Evolutionary conservation across 495 filamentous ascomycete genomes (phyloP).

Genomic region (Darksidea phi): DNA sequence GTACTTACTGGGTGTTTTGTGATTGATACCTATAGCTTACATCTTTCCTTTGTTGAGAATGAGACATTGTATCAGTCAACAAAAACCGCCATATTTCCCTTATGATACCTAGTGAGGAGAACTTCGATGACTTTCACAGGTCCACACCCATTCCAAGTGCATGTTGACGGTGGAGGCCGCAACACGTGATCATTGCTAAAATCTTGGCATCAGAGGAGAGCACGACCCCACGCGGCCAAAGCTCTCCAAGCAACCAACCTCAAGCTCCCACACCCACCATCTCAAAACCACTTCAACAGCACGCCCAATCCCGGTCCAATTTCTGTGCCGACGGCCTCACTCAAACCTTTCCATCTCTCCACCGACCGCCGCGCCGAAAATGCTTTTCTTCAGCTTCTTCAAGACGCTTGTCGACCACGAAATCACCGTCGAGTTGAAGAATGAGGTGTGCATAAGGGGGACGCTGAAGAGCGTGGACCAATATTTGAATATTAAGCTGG

Average conservation of each 20-base stretch:
- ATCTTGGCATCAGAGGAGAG: neutral
- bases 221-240: neutral
- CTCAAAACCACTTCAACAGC: neutral
- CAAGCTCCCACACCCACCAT: neutral
- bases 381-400: slow-evolving; percentile 73
- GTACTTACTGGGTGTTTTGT: neutral
- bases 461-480: slow-evolving; percentile 96
- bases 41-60: slow-evolving; percentile 1
- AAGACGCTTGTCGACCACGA: slow-evolving; percentile 98
- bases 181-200: slow-evolving; percentile 13
- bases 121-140: no score
- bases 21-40: slow-evolving; percentile 28
- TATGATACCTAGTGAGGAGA: slow-evolving; percentile 1
- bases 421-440: slow-evolving; percentile 96
- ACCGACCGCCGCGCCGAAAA: no score
- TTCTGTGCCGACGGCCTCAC: neutral
- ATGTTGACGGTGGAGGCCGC: no score
- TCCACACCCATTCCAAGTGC: no score
- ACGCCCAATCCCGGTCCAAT: neutral
- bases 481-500: slow-evolving; percentile 98
- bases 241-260: neutral
- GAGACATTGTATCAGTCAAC: neutral
- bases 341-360: neutral
- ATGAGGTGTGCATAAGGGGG: slow-evolving; percentile 93
- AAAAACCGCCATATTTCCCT: slow-evolving; percentile 13